Base-by-base conservation (phyloP, 1,284 basidiomycete genomes). In the Austroboletus rostrupii region DNA sequence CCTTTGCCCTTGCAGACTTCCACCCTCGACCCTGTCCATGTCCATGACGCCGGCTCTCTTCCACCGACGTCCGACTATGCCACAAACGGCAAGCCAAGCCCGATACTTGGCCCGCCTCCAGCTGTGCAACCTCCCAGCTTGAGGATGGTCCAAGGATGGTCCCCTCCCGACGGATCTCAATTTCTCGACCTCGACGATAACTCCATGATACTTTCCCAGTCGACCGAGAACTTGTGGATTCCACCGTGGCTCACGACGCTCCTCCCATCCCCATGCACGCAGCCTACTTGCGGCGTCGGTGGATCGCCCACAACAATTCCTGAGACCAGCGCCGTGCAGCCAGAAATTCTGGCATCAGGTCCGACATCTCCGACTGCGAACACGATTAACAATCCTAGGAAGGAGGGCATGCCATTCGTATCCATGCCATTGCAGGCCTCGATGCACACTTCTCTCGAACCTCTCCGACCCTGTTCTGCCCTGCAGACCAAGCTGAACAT, bases 171-270 rank as follows among this genome's bases (percentile, higher is more conserved):
- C 7, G 64, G 66, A 32, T 64, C 48, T 12, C 59, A 54, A 38
- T 65, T 53, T 31, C 45, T 64, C 29, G 66, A 67, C 20, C 51
- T 64, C 19, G 61, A 60, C 16, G 54, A 58, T 19, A 44, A 31
- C 7, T 38, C 64, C 17, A 40, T 53, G 38, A 26, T 26, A 8
- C 7, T 41, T n/a, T 49, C 55, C 28, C 45, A 60, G 31, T 17
- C 50, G 19, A 13, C 5, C 14, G 43, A 43, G 28, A 43, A 47
- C 35, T 3, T 16, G 10, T 51, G 47, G 42, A 37, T 31, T 35
- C 48, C 53, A 10, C 51, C 61, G 5, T 54, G 50, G 39, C 8
- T 53, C 33, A 31, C 52, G n/a, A 28, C 45, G 17, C 39, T 49
- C 38, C 40, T 52, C 4, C 11, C 23, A 11, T 19, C 51, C 17